These are phyloP conservation scores for Hyparrhenia diplandra DNA, from an alignment of 176 grass and related monocot genomes.

Conservation along the genomic window DNA sequence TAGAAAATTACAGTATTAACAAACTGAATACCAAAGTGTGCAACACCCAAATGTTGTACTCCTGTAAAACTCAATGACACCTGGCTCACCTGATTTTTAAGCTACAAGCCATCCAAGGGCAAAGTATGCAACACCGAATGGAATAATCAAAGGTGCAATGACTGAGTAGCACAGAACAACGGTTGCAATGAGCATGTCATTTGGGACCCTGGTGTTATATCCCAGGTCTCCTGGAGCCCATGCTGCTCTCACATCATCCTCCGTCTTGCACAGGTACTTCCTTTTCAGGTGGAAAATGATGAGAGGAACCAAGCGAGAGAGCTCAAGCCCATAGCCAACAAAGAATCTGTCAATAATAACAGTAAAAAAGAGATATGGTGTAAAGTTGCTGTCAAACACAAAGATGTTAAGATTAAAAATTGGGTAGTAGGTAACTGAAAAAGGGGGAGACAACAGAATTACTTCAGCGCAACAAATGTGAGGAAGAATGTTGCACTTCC, in stretches of 20 bases:
- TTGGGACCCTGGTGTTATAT: slow-evolving; percentile 72
- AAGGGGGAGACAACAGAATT: slow-evolving; percentile 40
- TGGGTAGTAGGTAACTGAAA: neutral
- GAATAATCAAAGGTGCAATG: slow-evolving; percentile 84
- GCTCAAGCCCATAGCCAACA: slow-evolving; percentile 90
- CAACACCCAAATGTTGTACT: neutral
- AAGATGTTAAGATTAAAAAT: neutral
- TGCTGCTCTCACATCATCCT: slow-evolving; percentile 68
- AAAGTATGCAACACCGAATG: slow-evolving; percentile 81
- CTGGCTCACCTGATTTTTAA: slow-evolving; percentile 66
- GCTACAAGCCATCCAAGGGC: slow-evolving; percentile 83
- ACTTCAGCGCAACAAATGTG: slow-evolving; percentile 86
- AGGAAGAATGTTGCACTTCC: slow-evolving; percentile 90
- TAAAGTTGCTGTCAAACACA: slow-evolving; percentile 10
- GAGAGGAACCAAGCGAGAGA: slow-evolving; percentile 82
- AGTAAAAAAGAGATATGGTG: slow-evolving; percentile 24
- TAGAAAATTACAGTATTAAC: neutral
- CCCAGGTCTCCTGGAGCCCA: slow-evolving; percentile 73
- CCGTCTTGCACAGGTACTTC: slow-evolving; percentile 95
- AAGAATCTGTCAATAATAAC: slow-evolving; percentile 65
- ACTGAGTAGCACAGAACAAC: slow-evolving; percentile 90
- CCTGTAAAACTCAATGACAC: neutral
- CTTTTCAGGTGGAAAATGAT: slow-evolving; percentile 93
- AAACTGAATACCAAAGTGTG: neutral
- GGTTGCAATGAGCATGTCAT: slow-evolving; percentile 84